Evolutionary conservation across 768 basidiomycete genomes (phyloP).

Genomic region (Trametopsis cervina): DNA sequence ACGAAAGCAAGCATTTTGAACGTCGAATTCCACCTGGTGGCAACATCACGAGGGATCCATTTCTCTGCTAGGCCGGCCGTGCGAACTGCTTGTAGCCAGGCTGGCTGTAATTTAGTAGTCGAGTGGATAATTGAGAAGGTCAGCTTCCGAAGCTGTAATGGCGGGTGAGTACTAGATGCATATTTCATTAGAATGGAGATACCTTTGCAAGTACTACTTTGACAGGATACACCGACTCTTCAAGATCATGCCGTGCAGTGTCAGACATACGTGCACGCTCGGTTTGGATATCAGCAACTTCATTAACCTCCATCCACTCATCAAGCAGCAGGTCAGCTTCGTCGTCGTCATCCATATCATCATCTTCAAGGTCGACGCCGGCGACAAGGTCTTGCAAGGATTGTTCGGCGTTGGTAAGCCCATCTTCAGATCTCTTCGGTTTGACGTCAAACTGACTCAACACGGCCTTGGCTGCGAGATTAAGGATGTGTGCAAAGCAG

Average conservation of each 20-base stretch:
- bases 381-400: not conserved
- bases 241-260: not conserved
- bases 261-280: constrained; percentile 4
- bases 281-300: constrained; percentile 17
- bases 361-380: not conserved
- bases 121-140: constrained; percentile 20
- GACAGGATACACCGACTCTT: not conserved
- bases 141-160: constrained; percentile 18
- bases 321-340: constrained; percentile 2
- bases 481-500: constrained; percentile 35
- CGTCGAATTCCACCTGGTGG: constrained; percentile 23
- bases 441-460: not conserved
- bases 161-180: not conserved
- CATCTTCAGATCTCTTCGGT: not conserved
- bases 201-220: not conserved
- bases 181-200: not conserved
- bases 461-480: constrained; percentile 26
- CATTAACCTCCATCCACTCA: constrained; percentile 8
- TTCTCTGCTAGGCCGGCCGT: not conserved
- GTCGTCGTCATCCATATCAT: not conserved
- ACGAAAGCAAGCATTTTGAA: constrained; percentile 28
- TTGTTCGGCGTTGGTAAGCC: not conserved
- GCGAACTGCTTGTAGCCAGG: constrained; percentile 11
- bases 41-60: constrained; percentile 20
- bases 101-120: constrained; percentile 15